Percentiles rank a stretch among this genome's conserved stretches.
phyloP scores from a whole-genome alignment of 2,329 filamentous ascomycete genomes.

The Microcera coccophila region DNA sequence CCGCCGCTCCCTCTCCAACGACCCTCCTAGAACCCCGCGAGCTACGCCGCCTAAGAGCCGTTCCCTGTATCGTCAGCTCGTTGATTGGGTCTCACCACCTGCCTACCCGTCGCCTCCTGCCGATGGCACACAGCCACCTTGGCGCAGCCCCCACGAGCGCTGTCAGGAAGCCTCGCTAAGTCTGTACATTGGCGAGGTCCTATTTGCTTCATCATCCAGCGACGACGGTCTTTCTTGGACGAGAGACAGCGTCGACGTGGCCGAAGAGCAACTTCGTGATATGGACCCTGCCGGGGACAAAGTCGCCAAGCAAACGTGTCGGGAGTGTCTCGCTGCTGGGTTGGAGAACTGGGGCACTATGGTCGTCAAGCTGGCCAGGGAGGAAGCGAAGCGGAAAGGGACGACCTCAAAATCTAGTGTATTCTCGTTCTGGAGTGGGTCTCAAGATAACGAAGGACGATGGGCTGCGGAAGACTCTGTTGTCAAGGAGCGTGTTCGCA shows the following conservation, averaged over 20 bases:
- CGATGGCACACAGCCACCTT: conserved; percentile 65
- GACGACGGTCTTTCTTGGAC: conserved; percentile 85
- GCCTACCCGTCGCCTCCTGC: conserved; percentile 67
- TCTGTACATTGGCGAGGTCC: conserved; percentile 89
- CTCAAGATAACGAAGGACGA: conserved; percentile 38
- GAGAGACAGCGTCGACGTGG: conserved; percentile 76
- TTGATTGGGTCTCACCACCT: conserved; percentile 40
- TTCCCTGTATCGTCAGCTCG: conserved; percentile 20
- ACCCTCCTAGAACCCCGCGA: conserved; percentile 24
- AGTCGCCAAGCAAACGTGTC: conserved; percentile 55
- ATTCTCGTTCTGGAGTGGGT: conserved; percentile 37
- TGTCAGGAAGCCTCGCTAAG: conserved; percentile 86
- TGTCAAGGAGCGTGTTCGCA: conserved; percentile 47
- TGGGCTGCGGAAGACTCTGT: conserved; percentile 55
- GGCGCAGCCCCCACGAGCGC: conserved; percentile 59
- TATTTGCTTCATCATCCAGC: conserved; percentile 61
- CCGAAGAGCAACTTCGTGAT: conserved; percentile 62
- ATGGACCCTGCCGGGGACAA: conserved; percentile 31
- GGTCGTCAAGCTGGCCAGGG: conserved; percentile 60
- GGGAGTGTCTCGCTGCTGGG: conserved; percentile 71
- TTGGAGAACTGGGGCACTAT: conserved; percentile 81
- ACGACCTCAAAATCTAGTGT: conserved; percentile 27
- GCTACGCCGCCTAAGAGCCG: conserved; percentile 5
- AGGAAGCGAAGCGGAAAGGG: conserved; percentile 43
- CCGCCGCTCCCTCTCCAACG: conserved; percentile 56